phyloP scores from a whole-genome alignment of 306 rosid species.

The Lathyrus sativus region DNA sequence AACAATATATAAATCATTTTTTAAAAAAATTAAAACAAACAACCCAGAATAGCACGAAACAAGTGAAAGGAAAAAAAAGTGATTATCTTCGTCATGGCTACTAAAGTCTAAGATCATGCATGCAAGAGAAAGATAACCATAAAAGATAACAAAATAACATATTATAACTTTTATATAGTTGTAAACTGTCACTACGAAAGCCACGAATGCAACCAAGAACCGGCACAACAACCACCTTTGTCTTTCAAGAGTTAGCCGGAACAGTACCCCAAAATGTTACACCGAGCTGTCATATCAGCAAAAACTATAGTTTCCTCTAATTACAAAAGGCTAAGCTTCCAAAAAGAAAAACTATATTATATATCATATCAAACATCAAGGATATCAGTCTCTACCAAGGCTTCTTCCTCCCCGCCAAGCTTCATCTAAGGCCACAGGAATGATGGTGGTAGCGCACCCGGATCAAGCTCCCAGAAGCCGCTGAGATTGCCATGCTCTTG shows the following conservation, averaged over 20 bases:
- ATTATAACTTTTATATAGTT: slow-evolving; percentile 17
- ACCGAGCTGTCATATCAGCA: slow-evolving; percentile 26
- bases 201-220: slow-evolving; percentile 33
- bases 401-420: slow-evolving; percentile 23
- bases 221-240: slow-evolving; percentile 23
- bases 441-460: slow-evolving; percentile 66
- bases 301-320: slow-evolving; percentile 27
- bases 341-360: slow-evolving; percentile 10
- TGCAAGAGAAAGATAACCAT: slow-evolving; percentile 10
- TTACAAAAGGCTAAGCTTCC: slow-evolving; percentile 24
- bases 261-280: slow-evolving; percentile 33
- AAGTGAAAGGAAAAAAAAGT: not conserved
- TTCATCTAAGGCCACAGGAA: slow-evolving; percentile 41
- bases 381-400: not conserved
- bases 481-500: slow-evolving; percentile 62
- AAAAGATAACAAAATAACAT: not conserved
- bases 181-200: slow-evolving; percentile 29
- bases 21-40: no score
- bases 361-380: not conserved
- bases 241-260: slow-evolving; percentile 31
- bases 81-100: slow-evolving; percentile 3
- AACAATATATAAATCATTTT: no score
- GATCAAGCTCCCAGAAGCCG: slow-evolving; percentile 88
- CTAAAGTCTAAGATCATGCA: not conserved
- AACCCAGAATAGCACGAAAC: not conserved